Percentiles rank a stretch among this genome's conserved stretches.
phyloP scores from a whole-genome alignment of 2,329 filamentous ascomycete genomes.

The Bipolaris zeicola region DNA sequence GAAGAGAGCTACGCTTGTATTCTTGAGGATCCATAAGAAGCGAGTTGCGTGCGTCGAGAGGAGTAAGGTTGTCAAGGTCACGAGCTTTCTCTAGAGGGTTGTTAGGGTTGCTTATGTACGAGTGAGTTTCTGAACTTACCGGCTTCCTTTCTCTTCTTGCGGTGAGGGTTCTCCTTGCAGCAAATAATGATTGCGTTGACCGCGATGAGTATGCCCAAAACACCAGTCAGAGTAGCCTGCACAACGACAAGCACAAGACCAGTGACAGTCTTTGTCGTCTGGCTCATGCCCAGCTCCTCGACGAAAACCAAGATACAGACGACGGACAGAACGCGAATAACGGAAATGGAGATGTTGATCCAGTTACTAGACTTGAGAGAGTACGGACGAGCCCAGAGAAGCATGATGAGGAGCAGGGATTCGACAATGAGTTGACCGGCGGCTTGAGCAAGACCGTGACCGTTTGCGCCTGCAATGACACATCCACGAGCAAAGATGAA shows the following conservation, averaged over 20 bases:
- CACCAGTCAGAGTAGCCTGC: constrained; percentile 80
- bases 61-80: constrained; percentile 81
- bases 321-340: constrained; percentile 86
- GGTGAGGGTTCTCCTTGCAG: constrained; percentile 87
- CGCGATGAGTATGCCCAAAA: constrained; percentile 83
- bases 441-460: constrained; percentile 82
- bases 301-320: constrained; percentile 91
- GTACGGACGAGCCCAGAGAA: constrained; percentile 86
- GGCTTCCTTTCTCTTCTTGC: constrained; percentile 84
- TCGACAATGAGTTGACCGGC: constrained; percentile 82
- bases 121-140: constrained; percentile 63
- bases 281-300: constrained; percentile 83
- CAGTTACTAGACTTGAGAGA: constrained; percentile 85
- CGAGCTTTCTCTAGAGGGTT: constrained; percentile 70
- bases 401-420: constrained; percentile 73
- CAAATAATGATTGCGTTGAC: constrained; percentile 86
- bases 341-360: constrained; percentile 91
- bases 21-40: constrained; percentile 71
- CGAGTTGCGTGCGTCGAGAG: constrained; percentile 84
- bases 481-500: constrained; percentile 92
- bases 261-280: constrained; percentile 92
- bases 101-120: constrained; percentile 33
- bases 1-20: constrained; percentile 48
- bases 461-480: constrained; percentile 82
- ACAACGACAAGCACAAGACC: constrained; percentile 93